Percentiles rank a stretch among this genome's conserved stretches.
phyloP scores from a whole-genome alignment of 352 stramenopile genomes.

The Peronospora destructor region DNA sequence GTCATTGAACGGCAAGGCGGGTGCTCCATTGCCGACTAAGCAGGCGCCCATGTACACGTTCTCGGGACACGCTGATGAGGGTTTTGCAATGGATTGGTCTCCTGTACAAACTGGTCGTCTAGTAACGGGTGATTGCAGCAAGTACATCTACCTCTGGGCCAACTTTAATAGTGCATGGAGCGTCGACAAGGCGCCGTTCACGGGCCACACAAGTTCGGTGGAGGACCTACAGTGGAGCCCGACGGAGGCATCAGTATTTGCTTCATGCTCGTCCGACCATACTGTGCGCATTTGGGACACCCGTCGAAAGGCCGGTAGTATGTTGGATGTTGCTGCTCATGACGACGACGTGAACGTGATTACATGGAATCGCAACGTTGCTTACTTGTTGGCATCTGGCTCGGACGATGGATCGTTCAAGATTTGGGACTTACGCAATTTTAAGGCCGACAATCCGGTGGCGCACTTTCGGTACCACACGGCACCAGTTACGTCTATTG shows the following conservation, averaged over 20 bases:
- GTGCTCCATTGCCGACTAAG: conserved; percentile 47
- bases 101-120: conserved; percentile 83
- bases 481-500: conserved; percentile 94
- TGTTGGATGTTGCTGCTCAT: conserved; percentile 91
- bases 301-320: conserved; percentile 87
- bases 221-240: conserved; percentile 99
- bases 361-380: conserved; percentile 96
- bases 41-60: conserved; percentile 89
- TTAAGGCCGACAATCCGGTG: conserved; percentile 85
- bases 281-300: conserved; percentile 97
- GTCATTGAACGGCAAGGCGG: conserved; percentile 76
- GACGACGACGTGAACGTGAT: conserved; percentile 98
- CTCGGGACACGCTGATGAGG: conserved; percentile 92
- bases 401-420: conserved; percentile 97
- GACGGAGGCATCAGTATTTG: conserved; percentile 94
- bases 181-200: conserved; percentile 88
- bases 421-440: conserved; percentile 95
- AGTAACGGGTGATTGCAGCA: conserved; percentile 94
- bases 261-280: conserved; percentile 90
- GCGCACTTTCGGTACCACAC: conserved; percentile 94
- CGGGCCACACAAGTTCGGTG: conserved; percentile 88
- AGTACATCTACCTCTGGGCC: conserved; percentile 94
- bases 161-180: conserved; percentile 68
- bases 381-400: conserved; percentile 95
- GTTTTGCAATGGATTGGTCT: conserved; percentile 98